Percentiles rank a stretch among this genome's conserved stretches.
Evolutionary conservation across 1,139 yeast genomes (phyloP).

Genomic region (Zygoascus hellenicus): DNA sequence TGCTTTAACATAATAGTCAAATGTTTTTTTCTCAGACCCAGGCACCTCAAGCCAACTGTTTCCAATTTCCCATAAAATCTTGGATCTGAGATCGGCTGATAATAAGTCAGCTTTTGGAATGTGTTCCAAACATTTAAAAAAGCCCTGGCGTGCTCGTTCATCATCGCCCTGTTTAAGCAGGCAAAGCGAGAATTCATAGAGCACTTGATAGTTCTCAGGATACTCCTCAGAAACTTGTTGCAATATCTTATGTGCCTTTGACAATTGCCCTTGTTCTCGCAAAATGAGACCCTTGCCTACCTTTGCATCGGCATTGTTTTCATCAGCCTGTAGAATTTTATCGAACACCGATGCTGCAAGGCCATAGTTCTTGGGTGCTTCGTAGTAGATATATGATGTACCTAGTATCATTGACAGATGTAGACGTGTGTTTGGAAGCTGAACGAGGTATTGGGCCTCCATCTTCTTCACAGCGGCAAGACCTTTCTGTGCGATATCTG

Average conservation of each 20-base stretch:
- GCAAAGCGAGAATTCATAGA: conserved; percentile 78
- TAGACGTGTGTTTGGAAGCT: conserved; percentile 48
- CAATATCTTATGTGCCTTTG: conserved; percentile 50
- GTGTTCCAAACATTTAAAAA: conserved; percentile 41
- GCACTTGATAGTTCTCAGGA: conserved; percentile 56
- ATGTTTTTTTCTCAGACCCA: conserved; percentile 36
- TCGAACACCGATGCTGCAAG: conserved; percentile 72
- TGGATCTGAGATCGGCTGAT: conserved; percentile 53
- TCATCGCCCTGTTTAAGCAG: conserved; percentile 49
- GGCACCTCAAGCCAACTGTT: conserved; percentile 39
- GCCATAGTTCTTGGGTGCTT: conserved; percentile 81
- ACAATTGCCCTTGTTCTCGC: conserved; percentile 56
- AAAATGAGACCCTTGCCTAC: conserved; percentile 79
- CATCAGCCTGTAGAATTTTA: conserved; percentile 47
- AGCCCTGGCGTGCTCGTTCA: conserved; percentile 49
- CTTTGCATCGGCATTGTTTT: conserved; percentile 53
- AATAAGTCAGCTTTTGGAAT: conserved; percentile 46
- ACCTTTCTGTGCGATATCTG: conserved; percentile 58
- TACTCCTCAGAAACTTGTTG: conserved; percentile 44
- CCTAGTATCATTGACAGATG: conserved; percentile 67
- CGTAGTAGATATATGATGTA: conserved; percentile 71
- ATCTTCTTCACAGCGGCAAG: conserved; percentile 44
- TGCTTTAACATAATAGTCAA: conserved; percentile 53
- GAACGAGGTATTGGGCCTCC: conserved; percentile 37
- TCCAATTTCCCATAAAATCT: conserved; percentile 67